Percentiles rank a stretch among this genome's conserved stretches.
Conservation (phyloP, 2,329 filamentous ascomycete species). For the Xylariaceae sp. region DNA sequence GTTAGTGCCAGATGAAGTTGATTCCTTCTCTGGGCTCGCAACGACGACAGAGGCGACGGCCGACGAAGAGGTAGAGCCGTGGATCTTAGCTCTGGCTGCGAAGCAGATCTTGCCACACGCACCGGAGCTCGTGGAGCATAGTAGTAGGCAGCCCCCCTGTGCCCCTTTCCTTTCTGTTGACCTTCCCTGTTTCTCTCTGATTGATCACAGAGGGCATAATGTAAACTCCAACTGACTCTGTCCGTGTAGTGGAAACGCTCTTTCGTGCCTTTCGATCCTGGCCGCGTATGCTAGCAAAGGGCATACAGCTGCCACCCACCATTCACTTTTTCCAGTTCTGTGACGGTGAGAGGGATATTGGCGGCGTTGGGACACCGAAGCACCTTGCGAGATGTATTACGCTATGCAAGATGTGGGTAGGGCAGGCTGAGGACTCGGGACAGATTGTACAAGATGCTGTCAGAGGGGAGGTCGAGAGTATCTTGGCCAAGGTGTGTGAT, state of each 20-base stretch:
- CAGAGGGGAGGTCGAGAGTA: slow-evolving; percentile 41
- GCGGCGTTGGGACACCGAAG: slow-evolving; percentile 29
- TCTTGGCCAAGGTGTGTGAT: slow-evolving; percentile 41
- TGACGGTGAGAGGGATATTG: background rate
- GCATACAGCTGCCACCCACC: slow-evolving; percentile 46
- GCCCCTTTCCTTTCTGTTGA: background rate
- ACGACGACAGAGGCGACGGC: background rate
- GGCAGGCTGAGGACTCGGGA: slow-evolving; percentile 37
- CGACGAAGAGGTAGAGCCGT: slow-evolving; percentile 15
- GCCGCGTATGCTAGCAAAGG: slow-evolving; percentile 48
- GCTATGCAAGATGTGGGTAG: slow-evolving; percentile 48
- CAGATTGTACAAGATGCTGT: slow-evolving; percentile 44
- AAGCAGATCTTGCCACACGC: slow-evolving; percentile 4
- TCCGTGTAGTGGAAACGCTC: slow-evolving; percentile 35
- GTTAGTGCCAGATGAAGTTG: background rate
- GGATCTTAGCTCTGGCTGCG: slow-evolving; percentile 20
- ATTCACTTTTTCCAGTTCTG: slow-evolving; percentile 41
- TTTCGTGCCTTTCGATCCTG: slow-evolving; percentile 46
- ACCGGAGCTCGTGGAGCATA: slow-evolving; percentile 25
- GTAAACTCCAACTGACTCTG: background rate
- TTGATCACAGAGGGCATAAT: background rate
- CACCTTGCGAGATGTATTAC: slow-evolving; percentile 47
- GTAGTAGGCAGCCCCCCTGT: slow-evolving; percentile 8
- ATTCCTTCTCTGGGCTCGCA: background rate
- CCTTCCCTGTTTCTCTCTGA: background rate